Conservation (phyloP, 2,329 filamentous ascomycete genomes). For the Neofusicoccum ribis region DNA sequence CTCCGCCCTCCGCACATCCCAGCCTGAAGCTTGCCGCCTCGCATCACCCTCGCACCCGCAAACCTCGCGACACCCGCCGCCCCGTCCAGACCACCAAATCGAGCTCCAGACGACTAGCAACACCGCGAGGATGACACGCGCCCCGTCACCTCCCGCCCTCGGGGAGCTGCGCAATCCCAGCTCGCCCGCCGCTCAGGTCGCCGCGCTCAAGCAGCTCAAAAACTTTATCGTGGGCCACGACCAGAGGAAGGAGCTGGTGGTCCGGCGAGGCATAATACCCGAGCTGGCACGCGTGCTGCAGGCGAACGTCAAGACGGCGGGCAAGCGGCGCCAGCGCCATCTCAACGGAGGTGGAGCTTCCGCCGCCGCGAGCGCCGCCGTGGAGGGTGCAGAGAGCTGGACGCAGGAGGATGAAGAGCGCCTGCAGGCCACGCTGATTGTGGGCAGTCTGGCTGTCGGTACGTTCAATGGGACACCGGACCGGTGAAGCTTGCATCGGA, state of each 20-base stretch:
- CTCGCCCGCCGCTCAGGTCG: constrained; percentile 42
- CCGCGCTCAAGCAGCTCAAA: constrained; percentile 72
- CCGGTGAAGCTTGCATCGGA: not conserved
- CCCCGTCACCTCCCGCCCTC: constrained; percentile 37
- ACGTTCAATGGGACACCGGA: constrained; percentile 30
- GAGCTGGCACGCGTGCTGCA: constrained; percentile 58
- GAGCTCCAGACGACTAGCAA: not conserved
- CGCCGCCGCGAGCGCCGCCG: constrained; percentile 17
- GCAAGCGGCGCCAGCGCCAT: constrained; percentile 42
- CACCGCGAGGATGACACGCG: constrained; percentile 33
- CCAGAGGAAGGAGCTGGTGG: constrained; percentile 79
- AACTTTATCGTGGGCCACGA: constrained; percentile 88
- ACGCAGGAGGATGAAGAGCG: constrained; percentile 67
- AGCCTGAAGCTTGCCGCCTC: not conserved
- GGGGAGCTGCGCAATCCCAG: constrained; percentile 40
- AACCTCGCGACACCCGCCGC: not conserved
- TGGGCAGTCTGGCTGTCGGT: constrained; percentile 85
- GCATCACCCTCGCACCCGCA: not conserved
- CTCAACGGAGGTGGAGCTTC: constrained; percentile 28
- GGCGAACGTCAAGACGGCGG: constrained; percentile 43
- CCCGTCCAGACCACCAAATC: not conserved
- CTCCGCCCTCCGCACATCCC: constrained; percentile 11
- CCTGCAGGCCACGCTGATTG: constrained; percentile 79
- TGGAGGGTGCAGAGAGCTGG: constrained; percentile 39
- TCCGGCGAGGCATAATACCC: constrained; percentile 68